Evolutionary conservation across 2,329 filamentous ascomycete genomes (phyloP), one percentile per base, ranked within the genome.

Genomic region (Diaporthe citrichinensis): DNA sequence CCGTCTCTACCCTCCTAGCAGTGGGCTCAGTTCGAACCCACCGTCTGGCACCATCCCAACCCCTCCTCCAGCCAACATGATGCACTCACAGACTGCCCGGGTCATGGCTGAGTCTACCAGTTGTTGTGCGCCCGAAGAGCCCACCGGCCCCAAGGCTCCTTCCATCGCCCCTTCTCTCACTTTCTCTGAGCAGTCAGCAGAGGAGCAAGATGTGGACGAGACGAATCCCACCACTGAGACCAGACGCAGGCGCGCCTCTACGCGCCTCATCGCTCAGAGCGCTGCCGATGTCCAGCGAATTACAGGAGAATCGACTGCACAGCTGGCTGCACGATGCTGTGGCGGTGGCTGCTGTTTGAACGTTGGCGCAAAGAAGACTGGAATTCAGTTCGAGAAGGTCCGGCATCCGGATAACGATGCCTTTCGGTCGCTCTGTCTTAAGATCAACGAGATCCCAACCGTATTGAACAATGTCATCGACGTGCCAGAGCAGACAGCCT

Each of bases 331-430:
- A 73, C 88, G 90, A 79, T 93, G 91, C 80, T 93, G 91, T 77
- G 91, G 91, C 71, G 91, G 91, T 41, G 90, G 90, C 74, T 93
- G 91, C 83, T 92, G 91, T 80, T 87, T 92, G 83, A 88, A 86
- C 69, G 77, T 87, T 67, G 84, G 84, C 65, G 83, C 83, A 69
- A 85, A 86, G 77, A 85, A 84, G 69, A 83, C 86, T 3, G 85
- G 85, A 44, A 76, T 90, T 61, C 84, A 89, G 55, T 91, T 88
- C 75, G 90, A 92, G 80, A 82, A 81, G 9, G 83, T 93, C 28
- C 80, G 86, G 23, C 81, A 91, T 3, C 96, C 96, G 1, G 92
- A 97, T 83, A 98, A 98, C 80, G 90, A 93, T 76, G 97, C 97
- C 23, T 99, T 94, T 86, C 90, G 91, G 74, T 94, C 93, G 76